These are phyloP conservation scores for Triticum turgidum DNA, from an alignment of 176 grass and related monocot species.

Conservation along the genomic window DNA sequence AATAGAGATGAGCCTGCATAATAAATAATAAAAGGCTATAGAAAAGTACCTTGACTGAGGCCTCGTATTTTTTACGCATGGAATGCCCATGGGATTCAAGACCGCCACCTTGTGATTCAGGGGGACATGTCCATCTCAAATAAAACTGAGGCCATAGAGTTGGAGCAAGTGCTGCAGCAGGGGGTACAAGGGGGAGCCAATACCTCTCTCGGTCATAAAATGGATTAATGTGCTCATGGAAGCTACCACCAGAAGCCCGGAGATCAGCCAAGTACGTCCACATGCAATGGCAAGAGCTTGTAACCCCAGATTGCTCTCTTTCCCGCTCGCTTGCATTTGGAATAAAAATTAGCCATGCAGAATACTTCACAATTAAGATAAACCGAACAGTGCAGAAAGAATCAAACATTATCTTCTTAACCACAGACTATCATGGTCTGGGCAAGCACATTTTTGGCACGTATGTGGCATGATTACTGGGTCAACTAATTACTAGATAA, in stretches of 20 bases:
- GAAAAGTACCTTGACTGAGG: slow-evolving; percentile 53
- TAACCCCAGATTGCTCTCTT: slow-evolving; percentile 73
- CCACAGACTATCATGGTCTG: neutral
- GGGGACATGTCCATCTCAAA: slow-evolving; percentile 91
- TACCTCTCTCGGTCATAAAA: slow-evolving; percentile 75
- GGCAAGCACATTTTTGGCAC: neutral
- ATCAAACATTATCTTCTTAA: neutral
- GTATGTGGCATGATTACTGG: neutral
- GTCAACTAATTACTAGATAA: slow-evolving; percentile 11
- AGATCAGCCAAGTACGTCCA: slow-evolving; percentile 75
- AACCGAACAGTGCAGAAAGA: neutral
- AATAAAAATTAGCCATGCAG: slow-evolving; percentile 39
- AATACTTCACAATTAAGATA: slow-evolving; percentile 18
- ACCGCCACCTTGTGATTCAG: slow-evolving; percentile 63
- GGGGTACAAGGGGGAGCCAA: slow-evolving; percentile 53
- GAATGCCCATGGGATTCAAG: slow-evolving; percentile 81
- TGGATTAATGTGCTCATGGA: slow-evolving; percentile 78
- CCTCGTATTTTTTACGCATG: slow-evolving; percentile 60
- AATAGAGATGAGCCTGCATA: neutral
- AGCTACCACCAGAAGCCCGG: slow-evolving; percentile 61
- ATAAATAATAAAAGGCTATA: slow-evolving; percentile 4
- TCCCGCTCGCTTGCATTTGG: slow-evolving; percentile 82
- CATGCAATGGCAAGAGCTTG: slow-evolving; percentile 64
- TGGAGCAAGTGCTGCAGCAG: slow-evolving; percentile 89
- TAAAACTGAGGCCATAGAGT: slow-evolving; percentile 97